phyloP scores from a whole-genome alignment of 805 yeast species.

The Kurtzmaniella cleridarum region DNA sequence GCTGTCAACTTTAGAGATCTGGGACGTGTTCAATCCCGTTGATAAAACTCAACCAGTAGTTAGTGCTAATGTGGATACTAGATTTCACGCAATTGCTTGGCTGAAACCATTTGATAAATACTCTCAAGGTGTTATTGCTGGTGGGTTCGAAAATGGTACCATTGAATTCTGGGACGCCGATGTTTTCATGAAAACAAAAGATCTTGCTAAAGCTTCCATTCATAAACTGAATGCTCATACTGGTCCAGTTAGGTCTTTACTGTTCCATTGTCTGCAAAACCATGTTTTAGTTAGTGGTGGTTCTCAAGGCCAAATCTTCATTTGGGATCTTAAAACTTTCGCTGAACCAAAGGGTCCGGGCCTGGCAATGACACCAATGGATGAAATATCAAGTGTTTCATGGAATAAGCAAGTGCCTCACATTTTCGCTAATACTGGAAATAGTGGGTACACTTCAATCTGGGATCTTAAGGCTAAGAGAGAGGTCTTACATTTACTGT shows the following conservation, averaged over 20 bases:
- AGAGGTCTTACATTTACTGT: constrained; percentile 82
- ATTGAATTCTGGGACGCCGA: constrained; percentile 76
- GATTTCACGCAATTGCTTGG: constrained; percentile 83
- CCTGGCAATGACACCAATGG: constrained; percentile 70
- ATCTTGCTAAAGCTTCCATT: constrained; percentile 38
- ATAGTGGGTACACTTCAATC: constrained; percentile 79
- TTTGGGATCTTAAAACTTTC: constrained; percentile 80
- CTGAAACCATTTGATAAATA: constrained; percentile 49
- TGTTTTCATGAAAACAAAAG: constrained; percentile 37
- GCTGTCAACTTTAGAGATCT: constrained; percentile 69
- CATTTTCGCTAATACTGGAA: constrained; percentile 86
- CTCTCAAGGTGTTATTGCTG: constrained; percentile 63
- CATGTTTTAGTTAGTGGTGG: constrained; percentile 84
- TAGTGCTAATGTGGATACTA: constrained; percentile 28
- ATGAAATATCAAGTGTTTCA: constrained; percentile 72
- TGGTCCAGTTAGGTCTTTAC: constrained; percentile 65
- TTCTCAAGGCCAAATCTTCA: constrained; percentile 76
- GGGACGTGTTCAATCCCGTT: constrained; percentile 54
- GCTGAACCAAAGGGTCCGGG: constrained; percentile 66
- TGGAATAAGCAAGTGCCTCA: constrained; percentile 86
- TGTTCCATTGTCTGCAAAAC: constrained; percentile 69
- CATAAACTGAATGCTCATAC: constrained; percentile 55
- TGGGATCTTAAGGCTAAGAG: constrained; percentile 89
- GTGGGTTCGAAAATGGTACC: constrained; percentile 81
- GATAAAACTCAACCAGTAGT: constrained; percentile 27